phyloP scores from a whole-genome alignment of 371 early-diverging fungal species.

The Scutellospora calospora region DNA sequence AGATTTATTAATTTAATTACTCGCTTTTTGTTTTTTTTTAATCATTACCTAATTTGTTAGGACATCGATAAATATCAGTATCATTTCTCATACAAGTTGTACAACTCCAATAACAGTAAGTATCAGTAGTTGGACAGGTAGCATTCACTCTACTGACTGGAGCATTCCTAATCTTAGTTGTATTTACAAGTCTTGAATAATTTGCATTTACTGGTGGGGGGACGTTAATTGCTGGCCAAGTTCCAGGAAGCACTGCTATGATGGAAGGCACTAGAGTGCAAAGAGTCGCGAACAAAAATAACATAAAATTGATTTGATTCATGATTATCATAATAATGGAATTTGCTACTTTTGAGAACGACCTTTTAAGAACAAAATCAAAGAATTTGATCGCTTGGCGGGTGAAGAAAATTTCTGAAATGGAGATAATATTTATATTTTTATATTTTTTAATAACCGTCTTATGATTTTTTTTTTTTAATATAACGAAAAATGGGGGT shows the following conservation, averaged over 20 bases:
- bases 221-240: slow-evolving; percentile 7
- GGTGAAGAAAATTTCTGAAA: background rate
- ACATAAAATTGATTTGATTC: background rate
- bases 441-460: too few species aligned
- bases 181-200: slow-evolving; percentile 7
- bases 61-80: slow-evolving; percentile 49
- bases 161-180: background rate
- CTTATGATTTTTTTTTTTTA: too few species aligned
- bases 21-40: too few species aligned
- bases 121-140: background rate
- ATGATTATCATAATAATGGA: background rate
- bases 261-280: background rate
- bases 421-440: too few species aligned
- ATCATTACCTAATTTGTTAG: slow-evolving; percentile 38
- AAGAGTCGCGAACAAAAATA: background rate
- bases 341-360: too few species aligned
- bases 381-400: background rate
- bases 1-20: too few species aligned
- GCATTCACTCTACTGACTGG: background rate
- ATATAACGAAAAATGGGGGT: too few species aligned
- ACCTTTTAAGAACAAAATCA: background rate
- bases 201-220: background rate
- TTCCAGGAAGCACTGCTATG: background rate
- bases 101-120: slow-evolving; percentile 50
- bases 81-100: slow-evolving; percentile 42